These are phyloP conservation scores for Primulina tabacum DNA, from an alignment of 257 asterid genomes.

Conservation along the genomic window DNA sequence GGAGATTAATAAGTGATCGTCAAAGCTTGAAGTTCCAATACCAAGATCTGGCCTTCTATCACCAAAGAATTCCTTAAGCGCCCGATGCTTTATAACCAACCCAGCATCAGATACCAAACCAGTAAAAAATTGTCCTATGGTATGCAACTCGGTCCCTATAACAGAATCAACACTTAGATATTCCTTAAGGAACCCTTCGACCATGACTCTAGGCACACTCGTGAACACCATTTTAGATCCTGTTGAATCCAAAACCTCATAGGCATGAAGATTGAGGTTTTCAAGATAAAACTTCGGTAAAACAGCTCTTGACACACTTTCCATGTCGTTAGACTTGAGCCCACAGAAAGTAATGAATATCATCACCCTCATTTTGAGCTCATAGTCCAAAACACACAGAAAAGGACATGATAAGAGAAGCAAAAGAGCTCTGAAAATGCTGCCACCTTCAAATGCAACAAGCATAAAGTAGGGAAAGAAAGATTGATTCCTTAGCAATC, in stretches of 20 bases:
- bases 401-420: constrained; percentile 63
- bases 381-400: constrained; percentile 35
- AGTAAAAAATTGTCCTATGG: constrained; percentile 51
- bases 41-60: constrained; percentile 66
- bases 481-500: constrained; percentile 47
- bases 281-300: constrained; percentile 83
- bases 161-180: constrained; percentile 58
- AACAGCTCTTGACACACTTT: constrained; percentile 63
- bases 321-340: constrained; percentile 49
- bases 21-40: constrained; percentile 48
- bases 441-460: constrained; percentile 87
- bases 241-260: constrained; percentile 43
- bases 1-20: constrained; percentile 57
- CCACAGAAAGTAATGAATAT: constrained; percentile 83
- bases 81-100: constrained; percentile 56
- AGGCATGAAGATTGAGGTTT: constrained; percentile 47
- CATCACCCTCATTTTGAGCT: constrained; percentile 55
- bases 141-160: constrained; percentile 68
- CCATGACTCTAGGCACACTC: constrained; percentile 74
- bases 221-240: constrained; percentile 52
- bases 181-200: constrained; percentile 69
- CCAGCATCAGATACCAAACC: constrained; percentile 55
- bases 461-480: constrained; percentile 94
- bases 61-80: constrained; percentile 54
- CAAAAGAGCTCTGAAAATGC: constrained; percentile 62